Conservation (phyloP, 768 basidiomycete genomes). For the Nevesoporus exiguus region DNA sequence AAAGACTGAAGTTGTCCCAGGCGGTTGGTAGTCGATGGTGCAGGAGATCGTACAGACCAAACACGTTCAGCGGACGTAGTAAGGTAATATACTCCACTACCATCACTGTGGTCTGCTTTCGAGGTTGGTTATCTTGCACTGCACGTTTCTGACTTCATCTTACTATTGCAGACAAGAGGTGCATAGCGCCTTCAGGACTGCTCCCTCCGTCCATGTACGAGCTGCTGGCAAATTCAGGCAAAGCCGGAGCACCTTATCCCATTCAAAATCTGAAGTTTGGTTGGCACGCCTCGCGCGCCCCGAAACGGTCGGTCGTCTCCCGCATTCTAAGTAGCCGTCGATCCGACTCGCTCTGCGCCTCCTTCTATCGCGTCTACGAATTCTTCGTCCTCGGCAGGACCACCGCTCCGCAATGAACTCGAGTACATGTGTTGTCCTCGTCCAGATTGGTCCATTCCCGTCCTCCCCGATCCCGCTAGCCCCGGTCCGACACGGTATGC, state of each 20-base stretch:
- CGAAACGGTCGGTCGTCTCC: background rate
- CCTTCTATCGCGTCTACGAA: constrained; percentile 9
- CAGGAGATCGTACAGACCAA: constrained; percentile 1
- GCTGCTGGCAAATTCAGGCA: background rate
- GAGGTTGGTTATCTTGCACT: background rate
- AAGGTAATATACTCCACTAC: background rate
- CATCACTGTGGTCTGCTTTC: background rate
- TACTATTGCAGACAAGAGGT: background rate
- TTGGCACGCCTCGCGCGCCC: constrained; percentile 5
- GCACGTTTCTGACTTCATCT: background rate
- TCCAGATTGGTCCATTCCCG: constrained; percentile 4
- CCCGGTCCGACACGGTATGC: constrained; percentile 4
- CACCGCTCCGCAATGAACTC: constrained; percentile 12
- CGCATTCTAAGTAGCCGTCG: background rate
- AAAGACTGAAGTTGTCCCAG: constrained; percentile 8
- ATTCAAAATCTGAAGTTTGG: background rate
- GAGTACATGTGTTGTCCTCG: constrained; percentile 10
- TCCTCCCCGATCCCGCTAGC: constrained; percentile 1
- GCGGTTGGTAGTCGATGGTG: constrained; percentile 6
- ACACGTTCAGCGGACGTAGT: background rate
- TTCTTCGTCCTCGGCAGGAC: constrained; percentile 12
- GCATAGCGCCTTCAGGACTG: background rate
- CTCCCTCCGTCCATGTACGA: constrained; percentile 4
- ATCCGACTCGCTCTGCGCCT: constrained; percentile 3
- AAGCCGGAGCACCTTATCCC: constrained; percentile 1